Base-by-base conservation (phyloP, 768 basidiomycete species). In the Hygrocybe punicea region DNA sequence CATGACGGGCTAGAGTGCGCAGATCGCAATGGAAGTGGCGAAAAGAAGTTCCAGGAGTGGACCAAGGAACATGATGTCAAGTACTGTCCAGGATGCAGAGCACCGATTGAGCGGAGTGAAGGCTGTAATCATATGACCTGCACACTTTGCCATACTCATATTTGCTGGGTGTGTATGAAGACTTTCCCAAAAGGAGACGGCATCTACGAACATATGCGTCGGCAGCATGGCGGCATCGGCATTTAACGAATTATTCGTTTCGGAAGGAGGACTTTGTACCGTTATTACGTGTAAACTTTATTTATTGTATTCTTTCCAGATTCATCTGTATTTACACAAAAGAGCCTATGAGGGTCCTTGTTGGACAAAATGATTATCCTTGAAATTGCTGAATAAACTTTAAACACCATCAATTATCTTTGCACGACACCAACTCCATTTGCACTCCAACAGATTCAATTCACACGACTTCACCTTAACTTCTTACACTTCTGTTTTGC, bases 91-190 rank as follows among this genome's bases (percentile, higher is more conserved):
- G 79, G 79, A 0, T 93, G 90, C 73, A 80, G 80, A 53, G 78
- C 80, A 6, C 76, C 80, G 6, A 91, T 93, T 60, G 87, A 92
- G 69, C 83, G 85, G 39, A 74, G 72, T 25, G 86, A 84, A 59
- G 90, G 90, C 0, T 93, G 90, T 69, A 87, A 93, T 71, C 90
- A 93, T 67, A 84, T 93, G 78, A 84, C 81, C n/a, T 93, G 90
- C 69, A 76, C 76, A 0, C 78, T 79, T 33, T 93, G 90, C 67
- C 79, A 82, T 62, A 84, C 86, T 0, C 90, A 93, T 66, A 85
- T 85, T 1, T 93, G 90, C 57, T 92, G 90, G 91, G 82, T 83
- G 21, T 93, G 90, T 67, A 63, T 88, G 67, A 70, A 78, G 69
- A 89, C 85, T 40, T 92, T 91, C 70, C 79, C 81, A 0, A 74